Conservation (phyloP, 2,329 filamentous ascomycete genomes). For the Dothistroma septosporum region DNA sequence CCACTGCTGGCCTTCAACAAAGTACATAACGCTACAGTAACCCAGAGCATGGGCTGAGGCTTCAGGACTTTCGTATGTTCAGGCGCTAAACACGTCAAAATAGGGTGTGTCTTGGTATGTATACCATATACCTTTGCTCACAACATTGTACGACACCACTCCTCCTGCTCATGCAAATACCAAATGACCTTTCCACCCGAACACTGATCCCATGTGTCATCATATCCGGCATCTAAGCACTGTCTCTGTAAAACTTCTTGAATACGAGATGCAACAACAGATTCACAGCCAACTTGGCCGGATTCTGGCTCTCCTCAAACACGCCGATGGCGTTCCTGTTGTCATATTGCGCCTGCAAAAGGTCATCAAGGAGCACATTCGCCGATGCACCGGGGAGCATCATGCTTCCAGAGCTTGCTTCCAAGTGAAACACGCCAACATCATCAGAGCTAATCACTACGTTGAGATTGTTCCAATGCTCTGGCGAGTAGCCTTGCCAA, state of each 20-base stretch:
- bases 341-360: slow-evolving; percentile 95
- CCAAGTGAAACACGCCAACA: slow-evolving; percentile 88
- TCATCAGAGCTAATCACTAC: slow-evolving; percentile 91
- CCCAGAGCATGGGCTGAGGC: background rate
- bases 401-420: slow-evolving; percentile 85
- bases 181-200: background rate
- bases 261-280: slow-evolving; percentile 93
- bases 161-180: background rate
- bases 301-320: slow-evolving; percentile 60
- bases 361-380: slow-evolving; percentile 82
- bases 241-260: slow-evolving; percentile 85
- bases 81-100: background rate
- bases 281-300: slow-evolving; percentile 88
- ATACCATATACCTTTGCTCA: background rate
- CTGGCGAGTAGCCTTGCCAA: slow-evolving; percentile 79
- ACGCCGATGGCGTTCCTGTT: slow-evolving; percentile 93
- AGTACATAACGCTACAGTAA: background rate
- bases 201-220: background rate
- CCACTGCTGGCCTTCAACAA: background rate
- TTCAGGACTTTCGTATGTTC: slow-evolving; percentile 1
- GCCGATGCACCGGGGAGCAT: slow-evolving; percentile 93
- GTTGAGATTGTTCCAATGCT: slow-evolving; percentile 88
- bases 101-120: slow-evolving; percentile 5
- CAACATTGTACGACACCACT: background rate
- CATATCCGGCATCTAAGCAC: slow-evolving; percentile 9